These are phyloP conservation scores for Hordeum pubiflorum DNA, from an alignment of 202 grass and related monocot genomes.

Conservation along the genomic window DNA sequence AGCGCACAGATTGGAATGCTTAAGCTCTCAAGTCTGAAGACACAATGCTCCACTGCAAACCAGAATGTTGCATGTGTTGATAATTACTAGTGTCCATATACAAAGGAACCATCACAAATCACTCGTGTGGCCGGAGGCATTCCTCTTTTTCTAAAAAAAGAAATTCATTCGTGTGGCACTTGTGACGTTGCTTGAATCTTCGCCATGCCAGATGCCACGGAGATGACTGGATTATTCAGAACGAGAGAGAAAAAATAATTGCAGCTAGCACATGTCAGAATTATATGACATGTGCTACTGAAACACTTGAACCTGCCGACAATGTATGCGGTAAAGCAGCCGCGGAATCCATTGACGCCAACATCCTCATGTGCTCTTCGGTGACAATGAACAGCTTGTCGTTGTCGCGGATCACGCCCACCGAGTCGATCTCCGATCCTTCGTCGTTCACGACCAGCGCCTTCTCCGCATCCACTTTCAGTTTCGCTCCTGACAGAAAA, in stretches of 20 bases:
- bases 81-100: too few species aligned
- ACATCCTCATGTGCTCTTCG: slow-evolving; percentile 19
- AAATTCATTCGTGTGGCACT: not conserved
- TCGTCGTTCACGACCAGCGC: slow-evolving; percentile 49
- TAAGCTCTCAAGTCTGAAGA: too few species aligned
- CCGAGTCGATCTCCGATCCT: slow-evolving; percentile 62
- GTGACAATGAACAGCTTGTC: slow-evolving; percentile 68
- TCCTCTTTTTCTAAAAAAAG: too few species aligned
- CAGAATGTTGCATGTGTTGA: too few species aligned
- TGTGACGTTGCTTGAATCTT: not conserved
- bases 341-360: not conserved
- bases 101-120: not conserved
- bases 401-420: slow-evolving; percentile 74
- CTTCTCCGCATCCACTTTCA: slow-evolving; percentile 32
- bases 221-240: not conserved
- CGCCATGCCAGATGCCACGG: not conserved
- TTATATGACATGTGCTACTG: not conserved
- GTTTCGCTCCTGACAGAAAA: slow-evolving; percentile 49
- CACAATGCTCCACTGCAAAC: too few species aligned
- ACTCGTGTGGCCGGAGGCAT: not conserved
- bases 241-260: not conserved
- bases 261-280: not conserved
- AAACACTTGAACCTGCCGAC: not conserved
- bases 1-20: too few species aligned
- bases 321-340: not conserved